Percentiles rank a stretch among this genome's conserved stretches.
Evolutionary conservation across 2,329 filamentous ascomycete species (phyloP).

Genomic region (Pseudogymnoascus verrucosus): DNA sequence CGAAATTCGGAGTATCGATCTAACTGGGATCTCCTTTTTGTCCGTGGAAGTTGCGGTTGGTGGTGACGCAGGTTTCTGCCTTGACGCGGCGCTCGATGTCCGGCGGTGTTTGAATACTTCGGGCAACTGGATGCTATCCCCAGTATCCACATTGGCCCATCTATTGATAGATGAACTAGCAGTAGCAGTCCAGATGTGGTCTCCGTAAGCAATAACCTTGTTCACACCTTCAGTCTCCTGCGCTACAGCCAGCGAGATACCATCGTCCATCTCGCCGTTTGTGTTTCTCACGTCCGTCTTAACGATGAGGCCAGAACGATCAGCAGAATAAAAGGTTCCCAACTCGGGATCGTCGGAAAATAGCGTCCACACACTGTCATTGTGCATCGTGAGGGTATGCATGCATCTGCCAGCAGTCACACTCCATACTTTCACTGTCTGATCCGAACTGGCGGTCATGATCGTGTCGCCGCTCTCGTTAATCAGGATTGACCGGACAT

Average conservation of each 20-base stretch:
- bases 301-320: slow-evolving; percentile 85
- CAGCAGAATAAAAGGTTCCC: slow-evolving; percentile 87
- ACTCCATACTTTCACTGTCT: slow-evolving; percentile 97
- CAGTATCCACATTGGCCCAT: slow-evolving; percentile 74
- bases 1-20: slow-evolving; percentile 73
- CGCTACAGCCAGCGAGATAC: slow-evolving; percentile 79
- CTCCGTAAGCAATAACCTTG: slow-evolving; percentile 48
- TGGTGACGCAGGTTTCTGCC: slow-evolving; percentile 30
- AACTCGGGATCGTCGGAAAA: slow-evolving; percentile 82
- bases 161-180: slow-evolving; percentile 67
- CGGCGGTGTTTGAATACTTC: slow-evolving; percentile 44
- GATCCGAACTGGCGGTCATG: slow-evolving; percentile 89
- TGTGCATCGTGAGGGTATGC: slow-evolving; percentile 98
- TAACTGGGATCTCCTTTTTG: slow-evolving; percentile 66
- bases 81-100: slow-evolving; percentile 36
- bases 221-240: slow-evolving; percentile 82
- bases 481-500: slow-evolving; percentile 82
- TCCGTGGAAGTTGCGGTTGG: slow-evolving; percentile 27
- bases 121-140: slow-evolving; percentile 59
- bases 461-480: slow-evolving; percentile 84
- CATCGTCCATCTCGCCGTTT: slow-evolving; percentile 70
- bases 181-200: slow-evolving; percentile 63
- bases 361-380: slow-evolving; percentile 93
- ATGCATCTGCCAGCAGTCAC: slow-evolving; percentile 91
- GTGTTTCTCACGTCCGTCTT: slow-evolving; percentile 84